These are phyloP conservation scores for Crithidia brevicula DNA, from an alignment of 208 protist species.

Conservation along the genomic window DNA sequence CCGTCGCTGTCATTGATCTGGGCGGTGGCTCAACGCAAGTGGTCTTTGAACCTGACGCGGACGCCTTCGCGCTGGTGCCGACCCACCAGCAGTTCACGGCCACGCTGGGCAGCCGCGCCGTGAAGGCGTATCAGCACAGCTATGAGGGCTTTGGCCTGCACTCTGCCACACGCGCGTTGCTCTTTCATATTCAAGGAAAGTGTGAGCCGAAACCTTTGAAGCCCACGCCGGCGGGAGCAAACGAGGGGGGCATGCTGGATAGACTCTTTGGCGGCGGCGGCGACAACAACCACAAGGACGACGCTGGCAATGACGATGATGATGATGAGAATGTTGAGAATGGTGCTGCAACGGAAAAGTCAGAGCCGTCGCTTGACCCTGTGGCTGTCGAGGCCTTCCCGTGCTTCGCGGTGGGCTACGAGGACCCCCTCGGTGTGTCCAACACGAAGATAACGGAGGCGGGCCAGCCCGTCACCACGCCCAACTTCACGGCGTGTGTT, in stretches of 20 bases:
- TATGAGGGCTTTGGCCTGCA: constrained; percentile 84
- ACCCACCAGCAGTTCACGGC: constrained; percentile 26
- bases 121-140: constrained; percentile 79
- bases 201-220: neutral
- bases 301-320: neutral
- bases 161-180: constrained; percentile 48
- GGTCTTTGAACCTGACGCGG: constrained; percentile 57
- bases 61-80: constrained; percentile 10
- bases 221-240: neutral
- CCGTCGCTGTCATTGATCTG: constrained; percentile 76
- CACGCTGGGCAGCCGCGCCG: constrained; percentile 24
- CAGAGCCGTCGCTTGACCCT: neutral
- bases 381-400: constrained; percentile 27
- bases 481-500: constrained; percentile 49
- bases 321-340: constrained; percentile 2
- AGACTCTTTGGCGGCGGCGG: neutral
- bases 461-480: constrained; percentile 3
- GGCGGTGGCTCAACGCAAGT: constrained; percentile 86
- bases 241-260: neutral
- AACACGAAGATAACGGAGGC: constrained; percentile 29
- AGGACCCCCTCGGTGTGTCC: constrained; percentile 19
- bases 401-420: constrained; percentile 35
- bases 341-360: neutral
- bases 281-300: neutral
- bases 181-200: constrained; percentile 36